Evolutionary conservation across 106 monocot species (phyloP).

Genomic region (Allium fistulosum): DNA sequence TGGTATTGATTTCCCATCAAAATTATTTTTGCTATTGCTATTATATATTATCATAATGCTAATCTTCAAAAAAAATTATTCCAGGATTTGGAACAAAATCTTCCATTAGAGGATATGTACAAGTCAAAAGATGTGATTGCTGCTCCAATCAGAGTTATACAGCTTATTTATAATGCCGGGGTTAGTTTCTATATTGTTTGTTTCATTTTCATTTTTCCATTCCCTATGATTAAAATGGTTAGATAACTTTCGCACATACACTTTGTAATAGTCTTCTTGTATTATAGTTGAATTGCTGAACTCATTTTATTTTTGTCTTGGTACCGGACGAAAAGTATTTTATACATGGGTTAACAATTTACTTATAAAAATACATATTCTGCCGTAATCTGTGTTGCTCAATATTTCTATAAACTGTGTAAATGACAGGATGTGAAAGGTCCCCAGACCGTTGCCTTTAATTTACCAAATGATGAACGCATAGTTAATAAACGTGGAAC

Average conservation of each 20-base stretch:
- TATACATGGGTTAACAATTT: no score
- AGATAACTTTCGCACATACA: no score
- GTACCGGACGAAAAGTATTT: no score
- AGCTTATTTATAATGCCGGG: slow-evolving; percentile 90
- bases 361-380: no score
- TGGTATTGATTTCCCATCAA: slow-evolving; percentile 27
- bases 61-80: slow-evolving; percentile 4
- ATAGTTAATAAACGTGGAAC: slow-evolving; percentile 90
- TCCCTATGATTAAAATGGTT: no score
- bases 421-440: slow-evolving; percentile 87
- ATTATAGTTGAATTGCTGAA: background rate
- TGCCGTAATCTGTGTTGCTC: no score
- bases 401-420: no score
- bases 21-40: background rate
- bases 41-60: background rate
- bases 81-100: slow-evolving; percentile 83
- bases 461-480: slow-evolving; percentile 97
- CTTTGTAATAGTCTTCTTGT: background rate
- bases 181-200: slow-evolving; percentile 26
- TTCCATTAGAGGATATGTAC: slow-evolving; percentile 72
- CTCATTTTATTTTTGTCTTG: background rate
- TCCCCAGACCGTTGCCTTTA: slow-evolving; percentile 97
- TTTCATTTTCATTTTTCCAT: background rate
- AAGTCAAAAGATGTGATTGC: slow-evolving; percentile 76
- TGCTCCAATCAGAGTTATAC: slow-evolving; percentile 90